Evolutionary conservation across 805 yeast species (phyloP).

Genomic region (Wickerhamomyces chambardii): DNA sequence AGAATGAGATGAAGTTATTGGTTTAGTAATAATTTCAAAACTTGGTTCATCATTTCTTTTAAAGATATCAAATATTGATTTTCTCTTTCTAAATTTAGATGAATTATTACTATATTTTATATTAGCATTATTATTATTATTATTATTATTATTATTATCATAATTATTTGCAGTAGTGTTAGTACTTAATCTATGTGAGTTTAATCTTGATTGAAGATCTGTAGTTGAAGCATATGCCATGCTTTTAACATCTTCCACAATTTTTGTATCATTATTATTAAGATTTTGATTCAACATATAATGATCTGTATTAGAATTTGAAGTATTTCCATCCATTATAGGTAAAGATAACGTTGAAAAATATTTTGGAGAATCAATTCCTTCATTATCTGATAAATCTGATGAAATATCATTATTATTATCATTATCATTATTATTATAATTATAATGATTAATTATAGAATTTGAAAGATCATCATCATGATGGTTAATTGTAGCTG

Average conservation of each 20-base stretch:
- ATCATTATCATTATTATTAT: background rate
- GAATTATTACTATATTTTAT: too few species aligned
- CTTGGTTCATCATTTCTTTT: constrained; percentile 11
- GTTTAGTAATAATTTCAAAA: constrained; percentile 16
- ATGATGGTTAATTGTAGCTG: too few species aligned
- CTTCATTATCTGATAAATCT: background rate
- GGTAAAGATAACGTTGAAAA: constrained; percentile 2
- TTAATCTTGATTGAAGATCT: constrained; percentile 4
- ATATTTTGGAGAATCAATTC: background rate
- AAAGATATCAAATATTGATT: constrained; percentile 15
- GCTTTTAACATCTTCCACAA: too few species aligned
- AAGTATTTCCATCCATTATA: too few species aligned
- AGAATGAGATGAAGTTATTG: background rate
- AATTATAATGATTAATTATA: too few species aligned
- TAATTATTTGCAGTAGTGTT: background rate
- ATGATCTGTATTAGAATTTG: too few species aligned
- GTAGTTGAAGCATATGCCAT: constrained; percentile 3
- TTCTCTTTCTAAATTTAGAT: constrained; percentile 9
- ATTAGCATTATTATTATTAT: too few species aligned
- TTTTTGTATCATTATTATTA: too few species aligned
- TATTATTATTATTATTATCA: too few species aligned
- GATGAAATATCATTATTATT: background rate
- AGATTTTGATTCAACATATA: too few species aligned
- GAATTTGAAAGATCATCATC: too few species aligned
- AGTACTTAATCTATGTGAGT: constrained; percentile 1